A percentile compares a stretch with the other conserved stretches of the same genome.
Evolutionary conservation across 805 yeast species (phyloP).

Genomic region (Helenozyma baotianmanensis): DNA sequence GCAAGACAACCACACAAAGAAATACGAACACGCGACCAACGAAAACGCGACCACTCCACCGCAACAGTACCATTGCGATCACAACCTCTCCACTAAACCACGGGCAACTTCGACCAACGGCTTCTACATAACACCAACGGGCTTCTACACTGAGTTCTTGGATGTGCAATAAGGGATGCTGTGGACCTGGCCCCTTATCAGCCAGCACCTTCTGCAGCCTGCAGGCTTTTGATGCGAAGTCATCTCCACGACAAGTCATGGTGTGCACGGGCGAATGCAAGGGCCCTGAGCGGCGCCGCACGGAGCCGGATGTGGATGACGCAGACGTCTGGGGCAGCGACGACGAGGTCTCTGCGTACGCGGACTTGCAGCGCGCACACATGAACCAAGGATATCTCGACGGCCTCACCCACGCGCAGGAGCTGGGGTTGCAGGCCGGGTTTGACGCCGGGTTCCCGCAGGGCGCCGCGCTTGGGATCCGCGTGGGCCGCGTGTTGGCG

Average conservation of each 20-base stretch:
- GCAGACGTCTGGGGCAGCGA: conserved; percentile 36
- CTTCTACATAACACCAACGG: too few species aligned
- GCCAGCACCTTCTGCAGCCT: neutral
- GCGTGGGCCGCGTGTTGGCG: conserved; percentile 65
- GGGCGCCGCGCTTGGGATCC: conserved; percentile 68
- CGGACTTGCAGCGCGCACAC: conserved; percentile 52
- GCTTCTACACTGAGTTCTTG: too few species aligned
- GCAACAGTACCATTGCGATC: too few species aligned
- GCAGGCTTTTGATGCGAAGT: neutral
- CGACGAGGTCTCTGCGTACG: conserved; percentile 18
- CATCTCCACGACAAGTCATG: conserved; percentile 5
- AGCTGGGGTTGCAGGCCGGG: conserved; percentile 66
- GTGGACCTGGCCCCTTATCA: neutral
- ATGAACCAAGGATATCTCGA: conserved; percentile 78
- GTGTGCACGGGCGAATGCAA: conserved; percentile 13
- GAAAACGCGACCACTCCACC: too few species aligned
- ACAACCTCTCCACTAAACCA: too few species aligned
- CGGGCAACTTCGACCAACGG: too few species aligned
- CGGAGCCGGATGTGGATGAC: neutral
- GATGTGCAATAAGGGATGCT: neutral
- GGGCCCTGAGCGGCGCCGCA: neutral
- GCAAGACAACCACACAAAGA: too few species aligned
- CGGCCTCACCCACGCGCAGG: conserved; percentile 69
- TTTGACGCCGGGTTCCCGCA: conserved; percentile 75
- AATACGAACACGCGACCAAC: too few species aligned